A percentile compares a stretch with the other conserved stretches of the same genome.
These are phyloP conservation scores for Ganoderma sinense DNA, from an alignment of 1,284 basidiomycete genomes.

Conservation along the genomic window DNA sequence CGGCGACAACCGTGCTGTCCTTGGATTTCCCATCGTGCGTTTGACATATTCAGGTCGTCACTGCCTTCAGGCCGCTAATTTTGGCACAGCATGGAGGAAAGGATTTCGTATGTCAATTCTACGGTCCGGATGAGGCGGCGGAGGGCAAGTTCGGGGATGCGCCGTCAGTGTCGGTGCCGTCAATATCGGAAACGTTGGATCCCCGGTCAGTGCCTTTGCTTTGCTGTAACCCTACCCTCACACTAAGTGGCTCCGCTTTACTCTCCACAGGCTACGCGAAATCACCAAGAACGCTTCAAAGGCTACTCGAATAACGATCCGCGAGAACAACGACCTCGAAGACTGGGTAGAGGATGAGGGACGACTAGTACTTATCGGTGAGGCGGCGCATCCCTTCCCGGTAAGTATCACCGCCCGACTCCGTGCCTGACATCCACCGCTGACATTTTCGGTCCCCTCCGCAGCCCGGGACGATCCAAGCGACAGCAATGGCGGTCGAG, in stretches of 20 bases:
- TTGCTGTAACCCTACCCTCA: too few species aligned
- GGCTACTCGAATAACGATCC: conserved; percentile 24
- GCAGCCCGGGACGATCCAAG: conserved; percentile 40
- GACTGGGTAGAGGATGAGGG: conserved; percentile 40
- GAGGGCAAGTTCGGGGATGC: conserved; percentile 28
- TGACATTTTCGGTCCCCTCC: conserved; percentile 43
- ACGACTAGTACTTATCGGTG: conserved; percentile 37
- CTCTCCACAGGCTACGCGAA: conserved; percentile 46
- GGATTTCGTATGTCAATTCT: conserved; percentile 30
- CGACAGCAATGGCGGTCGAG: conserved; percentile 52
- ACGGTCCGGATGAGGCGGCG: conserved; percentile 22
- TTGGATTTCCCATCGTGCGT: conserved; percentile 49
- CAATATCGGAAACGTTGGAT: conserved; percentile 38
- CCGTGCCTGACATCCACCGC: conserved; percentile 36
- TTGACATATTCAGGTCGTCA: neutral
- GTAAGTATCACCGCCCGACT: conserved; percentile 40
- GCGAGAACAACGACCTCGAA: conserved; percentile 34
- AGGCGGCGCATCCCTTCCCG: conserved; percentile 60
- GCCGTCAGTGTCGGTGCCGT: conserved; percentile 14
- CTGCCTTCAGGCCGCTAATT: neutral
- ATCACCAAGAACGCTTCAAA: conserved; percentile 37
- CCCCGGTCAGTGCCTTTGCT: conserved; percentile 41
- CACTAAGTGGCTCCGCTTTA: neutral
- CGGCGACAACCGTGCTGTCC: conserved; percentile 45
- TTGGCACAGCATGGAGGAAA: conserved; percentile 19